These are phyloP conservation scores for Boletus rex-veris DNA, from an alignment of 768 basidiomycete species.

Conservation along the genomic window DNA sequence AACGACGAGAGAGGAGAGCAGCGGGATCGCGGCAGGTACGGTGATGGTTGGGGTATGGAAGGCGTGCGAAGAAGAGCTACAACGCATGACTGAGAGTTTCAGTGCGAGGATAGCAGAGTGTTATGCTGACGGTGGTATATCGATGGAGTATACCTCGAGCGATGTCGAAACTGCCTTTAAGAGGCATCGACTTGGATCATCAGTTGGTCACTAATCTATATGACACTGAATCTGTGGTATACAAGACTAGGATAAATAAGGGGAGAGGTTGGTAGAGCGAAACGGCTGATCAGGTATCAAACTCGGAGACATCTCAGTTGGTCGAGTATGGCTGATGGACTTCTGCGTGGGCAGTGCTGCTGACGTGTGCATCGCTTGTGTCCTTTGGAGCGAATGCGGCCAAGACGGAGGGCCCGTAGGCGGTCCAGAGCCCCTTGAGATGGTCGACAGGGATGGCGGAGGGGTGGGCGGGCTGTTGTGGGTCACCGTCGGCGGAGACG, in stretches of 20 bases:
- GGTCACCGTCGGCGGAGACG: conserved; percentile 25
- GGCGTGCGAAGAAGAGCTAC: conserved; percentile 81
- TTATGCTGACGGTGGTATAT: conserved; percentile 69
- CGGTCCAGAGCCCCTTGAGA: conserved; percentile 38
- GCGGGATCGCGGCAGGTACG: conserved; percentile 54
- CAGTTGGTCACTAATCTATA: conserved; percentile 7
- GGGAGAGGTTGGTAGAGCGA: neutral
- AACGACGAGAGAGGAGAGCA: conserved; percentile 50
- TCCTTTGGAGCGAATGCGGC: conserved; percentile 25
- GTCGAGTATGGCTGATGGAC: neutral
- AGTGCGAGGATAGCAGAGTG: conserved; percentile 67
- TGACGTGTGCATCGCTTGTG: conserved; percentile 8
- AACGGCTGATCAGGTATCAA: neutral
- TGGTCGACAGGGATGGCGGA: conserved; percentile 25
- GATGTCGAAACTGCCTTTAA: conserved; percentile 82
- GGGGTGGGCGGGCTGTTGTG: conserved; percentile 11
- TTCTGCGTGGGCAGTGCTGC: neutral
- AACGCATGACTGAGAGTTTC: conserved; percentile 70
- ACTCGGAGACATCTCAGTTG: conserved; percentile 11
- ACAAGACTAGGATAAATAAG: conserved; percentile 1
- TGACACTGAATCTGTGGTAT: neutral
- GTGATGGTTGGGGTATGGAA: conserved; percentile 87
- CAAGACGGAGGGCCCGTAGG: conserved; percentile 40
- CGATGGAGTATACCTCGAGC: conserved; percentile 66
- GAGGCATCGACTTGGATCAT: conserved; percentile 46